A percentile compares a stretch with the other conserved stretches of the same genome.
These are phyloP conservation scores for Mycena pura DNA, from an alignment of 768 basidiomycete genomes.

Conservation along the genomic window DNA sequence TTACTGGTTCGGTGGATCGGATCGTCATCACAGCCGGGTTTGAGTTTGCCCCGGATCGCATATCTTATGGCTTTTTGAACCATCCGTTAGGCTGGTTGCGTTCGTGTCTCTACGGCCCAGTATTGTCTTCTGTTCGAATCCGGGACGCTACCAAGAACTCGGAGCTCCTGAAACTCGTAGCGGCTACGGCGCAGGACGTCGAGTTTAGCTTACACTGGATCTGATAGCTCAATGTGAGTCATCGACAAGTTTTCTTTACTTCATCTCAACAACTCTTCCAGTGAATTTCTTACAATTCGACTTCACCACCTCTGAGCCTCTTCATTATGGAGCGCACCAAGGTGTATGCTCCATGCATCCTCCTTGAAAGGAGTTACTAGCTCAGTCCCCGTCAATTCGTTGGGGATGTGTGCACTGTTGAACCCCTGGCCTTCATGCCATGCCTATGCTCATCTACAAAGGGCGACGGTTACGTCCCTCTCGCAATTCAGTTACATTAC, in stretches of 20 bases:
- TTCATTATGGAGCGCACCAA: too few species aligned
- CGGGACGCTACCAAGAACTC: slow-evolving; percentile 14
- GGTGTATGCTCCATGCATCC: neutral
- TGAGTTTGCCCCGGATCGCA: slow-evolving; percentile 17
- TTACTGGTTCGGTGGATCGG: slow-evolving; percentile 20
- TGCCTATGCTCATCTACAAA: neutral
- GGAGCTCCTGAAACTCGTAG: slow-evolving; percentile 8
- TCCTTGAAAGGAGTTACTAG: slow-evolving; percentile 4
- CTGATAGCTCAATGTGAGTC: slow-evolving; percentile 14
- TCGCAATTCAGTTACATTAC: slow-evolving; percentile 1
- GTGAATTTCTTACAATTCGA: neutral
- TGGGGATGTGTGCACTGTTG: neutral
- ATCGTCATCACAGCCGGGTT: neutral
- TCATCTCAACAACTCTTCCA: neutral
- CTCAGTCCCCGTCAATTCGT: neutral
- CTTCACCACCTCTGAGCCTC: too few species aligned
- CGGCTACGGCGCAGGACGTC: neutral
- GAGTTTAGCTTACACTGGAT: slow-evolving; percentile 20
- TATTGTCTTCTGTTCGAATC: slow-evolving; percentile 13
- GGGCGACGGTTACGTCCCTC: neutral
- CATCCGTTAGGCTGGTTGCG: slow-evolving; percentile 21
- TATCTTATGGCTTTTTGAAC: slow-evolving; percentile 18
- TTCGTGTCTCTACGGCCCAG: slow-evolving; percentile 6
- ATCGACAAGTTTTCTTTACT: neutral
- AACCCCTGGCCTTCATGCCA: neutral